phyloP scores from a whole-genome alignment of 441 rosid species.

The Eugenia klotzschiana region DNA sequence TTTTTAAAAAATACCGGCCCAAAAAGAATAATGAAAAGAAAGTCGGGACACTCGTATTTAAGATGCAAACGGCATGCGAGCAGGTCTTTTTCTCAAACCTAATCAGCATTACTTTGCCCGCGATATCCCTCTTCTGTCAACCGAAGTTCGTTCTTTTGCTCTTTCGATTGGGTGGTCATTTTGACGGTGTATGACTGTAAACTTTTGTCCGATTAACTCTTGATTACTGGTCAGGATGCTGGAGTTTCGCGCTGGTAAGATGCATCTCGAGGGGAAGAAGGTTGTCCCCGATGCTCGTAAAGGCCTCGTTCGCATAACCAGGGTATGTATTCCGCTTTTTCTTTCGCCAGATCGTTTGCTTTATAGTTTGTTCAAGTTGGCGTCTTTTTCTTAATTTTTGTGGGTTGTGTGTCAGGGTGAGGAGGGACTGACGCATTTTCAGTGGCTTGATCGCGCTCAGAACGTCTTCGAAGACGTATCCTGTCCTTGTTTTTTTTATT shows the following conservation, averaged over 20 bases:
- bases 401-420: conserved; percentile 39
- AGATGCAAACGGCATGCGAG: neutral
- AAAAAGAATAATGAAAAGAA: neutral
- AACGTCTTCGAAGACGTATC: conserved; percentile 83
- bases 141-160: neutral
- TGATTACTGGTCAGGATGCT: conserved; percentile 24
- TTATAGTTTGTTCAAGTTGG: neutral
- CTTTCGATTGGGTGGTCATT: neutral
- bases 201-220: neutral
- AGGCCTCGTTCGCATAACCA: conserved; percentile 73
- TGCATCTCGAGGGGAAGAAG: conserved; percentile 59
- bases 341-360: neutral
- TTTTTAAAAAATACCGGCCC: too few relatives aligned
- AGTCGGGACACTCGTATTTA: neutral
- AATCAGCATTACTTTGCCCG: neutral
- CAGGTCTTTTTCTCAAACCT: neutral
- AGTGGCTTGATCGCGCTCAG: conserved; percentile 76
- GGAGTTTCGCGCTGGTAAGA: conserved; percentile 97
- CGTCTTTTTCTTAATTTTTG: neutral
- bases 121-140: neutral
- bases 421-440: conserved; percentile 82
- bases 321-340: conserved; percentile 25
- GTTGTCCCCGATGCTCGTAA: conserved; percentile 81
- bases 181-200: neutral
- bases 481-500: conserved; percentile 6